These are phyloP conservation scores for Ceratocystiopsis minuta DNA, from an alignment of 2,329 filamentous ascomycete species.

Conservation along the genomic window DNA sequence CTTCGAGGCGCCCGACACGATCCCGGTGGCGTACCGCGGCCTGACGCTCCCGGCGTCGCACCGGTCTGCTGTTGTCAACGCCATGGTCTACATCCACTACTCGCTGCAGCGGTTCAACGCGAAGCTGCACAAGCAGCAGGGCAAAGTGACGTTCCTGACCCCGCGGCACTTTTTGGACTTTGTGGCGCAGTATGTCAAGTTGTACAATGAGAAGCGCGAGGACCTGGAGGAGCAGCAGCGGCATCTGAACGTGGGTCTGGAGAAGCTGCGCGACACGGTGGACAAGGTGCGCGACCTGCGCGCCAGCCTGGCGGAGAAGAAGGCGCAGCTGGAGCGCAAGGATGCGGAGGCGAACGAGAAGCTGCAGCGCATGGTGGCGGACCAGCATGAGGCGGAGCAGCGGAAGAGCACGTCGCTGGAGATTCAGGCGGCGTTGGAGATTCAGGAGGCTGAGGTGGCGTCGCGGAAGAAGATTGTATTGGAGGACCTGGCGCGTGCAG, in stretches of 20 bases:
- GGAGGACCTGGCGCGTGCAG: slow-evolving; percentile 72
- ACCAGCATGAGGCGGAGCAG: slow-evolving; percentile 87
- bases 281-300: slow-evolving; percentile 91
- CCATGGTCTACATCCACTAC: slow-evolving; percentile 98
- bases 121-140: slow-evolving; percentile 79
- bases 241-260: slow-evolving; percentile 92
- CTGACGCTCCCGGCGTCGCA: slow-evolving; percentile 74
- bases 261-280: slow-evolving; percentile 91
- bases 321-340: slow-evolving; percentile 80
- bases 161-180: slow-evolving; percentile 96
- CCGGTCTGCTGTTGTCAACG: slow-evolving; percentile 82
- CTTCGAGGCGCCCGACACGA: slow-evolving; percentile 73
- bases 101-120: slow-evolving; percentile 80
- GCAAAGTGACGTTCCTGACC: slow-evolving; percentile 80
- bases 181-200: slow-evolving; percentile 88
- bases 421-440: slow-evolving; percentile 71
- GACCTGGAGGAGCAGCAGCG: slow-evolving; percentile 97
- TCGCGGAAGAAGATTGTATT: slow-evolving; percentile 68
- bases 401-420: slow-evolving; percentile 75
- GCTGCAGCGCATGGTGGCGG: slow-evolving; percentile 87
- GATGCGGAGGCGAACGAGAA: slow-evolving; percentile 95
- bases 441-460: slow-evolving; percentile 78
- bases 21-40: slow-evolving; percentile 81
- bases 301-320: slow-evolving; percentile 83
- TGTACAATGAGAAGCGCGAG: slow-evolving; percentile 96